phyloP scores from a whole-genome alignment of 345 rosid species.

The Populus deltoides region DNA sequence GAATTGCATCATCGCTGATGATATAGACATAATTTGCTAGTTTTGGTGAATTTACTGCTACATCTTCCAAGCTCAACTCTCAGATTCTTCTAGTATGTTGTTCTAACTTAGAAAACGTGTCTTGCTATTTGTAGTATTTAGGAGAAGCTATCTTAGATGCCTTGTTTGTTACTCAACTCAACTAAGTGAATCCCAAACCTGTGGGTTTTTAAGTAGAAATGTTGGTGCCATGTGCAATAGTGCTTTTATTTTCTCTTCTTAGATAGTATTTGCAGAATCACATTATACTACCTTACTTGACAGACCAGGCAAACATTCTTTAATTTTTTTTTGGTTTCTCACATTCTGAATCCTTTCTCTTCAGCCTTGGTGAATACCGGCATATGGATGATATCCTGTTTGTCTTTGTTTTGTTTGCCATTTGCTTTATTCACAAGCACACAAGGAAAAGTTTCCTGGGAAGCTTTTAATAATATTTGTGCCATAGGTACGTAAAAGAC shows the following conservation, averaged over 20 bases:
- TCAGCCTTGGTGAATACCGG: background rate
- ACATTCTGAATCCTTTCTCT: background rate
- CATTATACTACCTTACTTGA: background rate
- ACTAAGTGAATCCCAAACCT: background rate
- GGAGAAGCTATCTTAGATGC: background rate
- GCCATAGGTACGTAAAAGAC: conserved; percentile 88
- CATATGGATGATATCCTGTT: background rate
- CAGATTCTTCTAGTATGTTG: background rate
- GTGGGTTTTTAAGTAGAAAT: background rate
- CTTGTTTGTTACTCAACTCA: background rate
- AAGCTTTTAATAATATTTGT: conserved; percentile 4
- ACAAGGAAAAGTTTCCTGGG: background rate
- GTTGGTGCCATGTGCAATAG: background rate
- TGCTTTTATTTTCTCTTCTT: background rate
- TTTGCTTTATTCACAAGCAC: background rate
- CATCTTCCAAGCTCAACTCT: background rate
- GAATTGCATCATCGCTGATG: background rate
- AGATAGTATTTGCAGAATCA: background rate
- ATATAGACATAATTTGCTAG: background rate
- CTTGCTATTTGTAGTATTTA: background rate
- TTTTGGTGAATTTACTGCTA: background rate
- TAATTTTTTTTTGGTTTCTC: background rate
- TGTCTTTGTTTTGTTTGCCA: background rate
- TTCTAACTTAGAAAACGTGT: no score
- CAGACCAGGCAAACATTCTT: background rate